Percentiles rank a stretch among this genome's conserved stretches.
Conservation (phyloP, 2,329 filamentous ascomycete genomes). For the Zymoseptoria brevis region DNA sequence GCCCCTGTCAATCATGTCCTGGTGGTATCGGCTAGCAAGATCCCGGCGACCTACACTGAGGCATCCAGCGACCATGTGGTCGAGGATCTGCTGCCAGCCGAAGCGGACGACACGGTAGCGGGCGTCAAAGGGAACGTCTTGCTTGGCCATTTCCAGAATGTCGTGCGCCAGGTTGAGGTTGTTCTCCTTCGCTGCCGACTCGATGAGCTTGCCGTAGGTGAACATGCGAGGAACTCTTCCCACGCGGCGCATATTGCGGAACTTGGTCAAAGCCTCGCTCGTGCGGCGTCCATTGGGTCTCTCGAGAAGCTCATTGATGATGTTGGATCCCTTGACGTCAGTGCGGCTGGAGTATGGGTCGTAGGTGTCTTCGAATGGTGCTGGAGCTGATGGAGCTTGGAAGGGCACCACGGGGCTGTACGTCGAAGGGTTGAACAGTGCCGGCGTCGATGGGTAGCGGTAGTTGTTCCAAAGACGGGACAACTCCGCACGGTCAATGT, state of each 20-base stretch:
- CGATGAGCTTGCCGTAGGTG: constrained; percentile 92
- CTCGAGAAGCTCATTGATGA: constrained; percentile 85
- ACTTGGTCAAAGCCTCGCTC: constrained; percentile 70
- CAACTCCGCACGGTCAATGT: constrained; percentile 43
- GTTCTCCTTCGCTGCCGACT: constrained; percentile 77
- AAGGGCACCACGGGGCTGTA: constrained; percentile 39
- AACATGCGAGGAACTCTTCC: constrained; percentile 91
- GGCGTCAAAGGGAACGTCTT: constrained; percentile 74
- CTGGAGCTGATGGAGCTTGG: constrained; percentile 37
- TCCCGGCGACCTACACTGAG: constrained; percentile 73
- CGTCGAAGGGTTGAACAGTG: constrained; percentile 42
- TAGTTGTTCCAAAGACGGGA: constrained; percentile 53
- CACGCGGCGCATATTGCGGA: constrained; percentile 87
- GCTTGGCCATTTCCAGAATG: constrained; percentile 78
- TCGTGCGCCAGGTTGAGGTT: constrained; percentile 78
- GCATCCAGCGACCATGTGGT: constrained; percentile 92
- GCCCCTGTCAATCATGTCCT: constrained; percentile 84
- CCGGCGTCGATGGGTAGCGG: constrained; percentile 40
- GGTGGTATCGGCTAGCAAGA: constrained; percentile 77
- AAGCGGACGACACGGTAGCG: constrained; percentile 85
- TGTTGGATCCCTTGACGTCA: constrained; percentile 85
- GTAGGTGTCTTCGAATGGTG: constrained; percentile 69
- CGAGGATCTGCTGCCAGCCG: constrained; percentile 92
- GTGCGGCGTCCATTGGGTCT: constrained; percentile 63
- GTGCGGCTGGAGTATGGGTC: constrained; percentile 87